Conservation (phyloP, 352 stramenopile species). For the Thalassiosira hispida region DNA sequence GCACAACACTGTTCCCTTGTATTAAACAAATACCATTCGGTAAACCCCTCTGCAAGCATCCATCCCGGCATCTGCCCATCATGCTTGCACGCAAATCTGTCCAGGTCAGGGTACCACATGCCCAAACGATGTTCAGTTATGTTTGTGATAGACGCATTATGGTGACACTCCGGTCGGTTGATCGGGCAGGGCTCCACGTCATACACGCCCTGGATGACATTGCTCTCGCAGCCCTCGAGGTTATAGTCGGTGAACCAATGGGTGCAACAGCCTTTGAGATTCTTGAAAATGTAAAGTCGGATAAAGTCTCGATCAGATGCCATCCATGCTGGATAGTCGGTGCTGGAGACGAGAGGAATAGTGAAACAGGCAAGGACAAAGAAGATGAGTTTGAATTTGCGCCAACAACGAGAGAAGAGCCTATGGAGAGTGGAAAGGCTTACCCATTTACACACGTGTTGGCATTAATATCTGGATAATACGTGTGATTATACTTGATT, state of each 20-base stretch:
- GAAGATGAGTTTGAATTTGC: constrained; percentile 4
- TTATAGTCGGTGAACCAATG: constrained; percentile 22
- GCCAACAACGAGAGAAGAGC: not conserved
- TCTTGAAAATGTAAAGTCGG: constrained; percentile 20
- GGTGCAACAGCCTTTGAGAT: constrained; percentile 16
- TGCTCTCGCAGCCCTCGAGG: constrained; percentile 13
- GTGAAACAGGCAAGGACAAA: not conserved
- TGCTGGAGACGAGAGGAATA: not conserved
- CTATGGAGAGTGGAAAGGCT: not conserved
- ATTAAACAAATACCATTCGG: constrained; percentile 42
- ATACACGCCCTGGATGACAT: constrained; percentile 20
- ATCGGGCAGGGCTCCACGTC: not conserved
- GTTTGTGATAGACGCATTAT: constrained; percentile 18
- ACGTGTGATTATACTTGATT: constrained; percentile 24
- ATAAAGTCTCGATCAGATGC: constrained; percentile 11
- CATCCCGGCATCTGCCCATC: constrained; percentile 26
- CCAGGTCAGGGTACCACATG: constrained; percentile 42
- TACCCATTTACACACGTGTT: constrained; percentile 30
- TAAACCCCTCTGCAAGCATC: constrained; percentile 32
- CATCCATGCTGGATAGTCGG: constrained; percentile 37
- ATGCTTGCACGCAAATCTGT: constrained; percentile 27
- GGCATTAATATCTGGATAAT: constrained; percentile 20
- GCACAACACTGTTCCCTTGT: constrained; percentile 36
- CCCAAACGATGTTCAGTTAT: constrained; percentile 7
- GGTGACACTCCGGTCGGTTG: constrained; percentile 17